Evolutionary conservation across 805 yeast genomes (phyloP), one percentile per base, ranked within the genome.

Genomic region (Maudiozyma barnettii): DNA sequence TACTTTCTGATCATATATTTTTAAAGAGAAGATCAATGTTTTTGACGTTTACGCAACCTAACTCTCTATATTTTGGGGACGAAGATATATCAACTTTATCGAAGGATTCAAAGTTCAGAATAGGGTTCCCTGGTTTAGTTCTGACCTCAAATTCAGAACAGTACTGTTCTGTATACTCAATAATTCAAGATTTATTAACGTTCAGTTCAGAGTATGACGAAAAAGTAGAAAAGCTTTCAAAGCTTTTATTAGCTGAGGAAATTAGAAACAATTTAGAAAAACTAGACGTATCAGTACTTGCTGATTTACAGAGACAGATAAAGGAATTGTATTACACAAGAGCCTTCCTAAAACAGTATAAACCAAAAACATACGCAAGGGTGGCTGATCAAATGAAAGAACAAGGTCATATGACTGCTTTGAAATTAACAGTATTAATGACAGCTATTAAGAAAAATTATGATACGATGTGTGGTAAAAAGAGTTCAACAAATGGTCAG

Each of bases 121-220:
- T 68, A 19, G 70, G 68, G 30, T 61, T 69, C 30, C 79, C 78
- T 2, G 73, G 74, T 43, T 66, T 81, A 29, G 66, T 69, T n/a
- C 59, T 81, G 19, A 69, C 76, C 1, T 78, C 80, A 2, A 77
- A 77, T 5, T 75, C 84, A 14, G 65, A 66, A 37, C 89, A 82
- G 54, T 81, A 80, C 56, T 69, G 67, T 43, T 68, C 79, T 0
- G 63, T 80, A 3, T 78, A 74, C 54, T 67, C 71, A n/a, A 72
- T 78, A 8, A 64, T 71, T 0, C 68, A 72, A 52, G 74, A 77
- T 35, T 55, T 81, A 20, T 39, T 72, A 19, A 56, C 67, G 2
- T 62, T 67, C 43, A 64, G 57, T 8, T 63, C 67, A 5, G 62
- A 68, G 2, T 65, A 66, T 45, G 64, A 63, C 29, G 70, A 68